Conservation (phyloP, 768 basidiomycete species). For the Inosperma sp. region DNA sequence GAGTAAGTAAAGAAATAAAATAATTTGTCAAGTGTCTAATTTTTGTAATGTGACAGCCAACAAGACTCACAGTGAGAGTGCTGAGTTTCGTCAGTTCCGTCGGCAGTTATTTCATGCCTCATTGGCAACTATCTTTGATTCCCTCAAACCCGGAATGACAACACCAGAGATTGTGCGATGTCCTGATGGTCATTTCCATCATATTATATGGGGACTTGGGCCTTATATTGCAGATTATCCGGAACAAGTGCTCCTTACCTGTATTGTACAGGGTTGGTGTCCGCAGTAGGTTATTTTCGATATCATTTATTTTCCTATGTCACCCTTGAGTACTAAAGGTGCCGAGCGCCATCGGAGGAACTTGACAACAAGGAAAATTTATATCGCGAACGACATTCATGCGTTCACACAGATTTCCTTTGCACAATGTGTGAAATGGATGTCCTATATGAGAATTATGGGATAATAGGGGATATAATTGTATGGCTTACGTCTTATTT, state of each 20-base stretch:
- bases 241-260: slow-evolving; percentile 30
- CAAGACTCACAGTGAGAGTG: slow-evolving; percentile 12
- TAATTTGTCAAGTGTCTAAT: not conserved
- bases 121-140: slow-evolving; percentile 20
- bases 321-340: slow-evolving; percentile 1
- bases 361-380: not conserved
- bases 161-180: slow-evolving; percentile 22
- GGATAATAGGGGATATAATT: slow-evolving; percentile 6
- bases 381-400: not conserved
- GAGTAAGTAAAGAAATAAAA: slow-evolving; percentile 9
- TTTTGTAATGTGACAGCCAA: slow-evolving; percentile 6
- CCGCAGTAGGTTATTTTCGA: slow-evolving; percentile 22
- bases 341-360: not conserved
- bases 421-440: slow-evolving; percentile 1
- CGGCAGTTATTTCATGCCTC: slow-evolving; percentile 30
- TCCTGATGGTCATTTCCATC: slow-evolving; percentile 29
- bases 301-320: not conserved
- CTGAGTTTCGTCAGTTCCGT: slow-evolving; percentile 24
- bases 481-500: slow-evolving; percentile 1
- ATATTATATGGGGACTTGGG: slow-evolving; percentile 29
- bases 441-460: slow-evolving; percentile 5
- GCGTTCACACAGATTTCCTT: not conserved
- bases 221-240: slow-evolving; percentile 40
- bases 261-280: slow-evolving; percentile 36
- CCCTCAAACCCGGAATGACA: slow-evolving; percentile 25